A percentile compares a stretch with the other conserved stretches of the same genome.
phyloP scores from a whole-genome alignment of 345 rosid species.

The Brassica carinata region DNA sequence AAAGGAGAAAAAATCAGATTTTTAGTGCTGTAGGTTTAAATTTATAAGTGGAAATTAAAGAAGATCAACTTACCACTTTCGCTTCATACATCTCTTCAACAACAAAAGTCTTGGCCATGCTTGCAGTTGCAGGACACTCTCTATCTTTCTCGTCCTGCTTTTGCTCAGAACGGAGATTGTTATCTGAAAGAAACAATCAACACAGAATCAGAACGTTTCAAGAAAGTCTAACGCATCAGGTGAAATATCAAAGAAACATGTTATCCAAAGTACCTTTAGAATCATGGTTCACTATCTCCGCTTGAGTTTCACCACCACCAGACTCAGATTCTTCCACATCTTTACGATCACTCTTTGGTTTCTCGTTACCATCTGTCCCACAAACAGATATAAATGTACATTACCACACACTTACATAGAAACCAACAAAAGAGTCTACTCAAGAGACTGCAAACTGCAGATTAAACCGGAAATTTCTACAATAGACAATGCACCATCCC shows the following conservation, averaged over 20 bases:
- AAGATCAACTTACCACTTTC: conserved; percentile 55
- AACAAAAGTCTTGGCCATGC: conserved; percentile 58
- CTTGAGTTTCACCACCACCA: conserved; percentile 13
- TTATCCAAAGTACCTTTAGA: conserved; percentile 49
- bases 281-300: conserved; percentile 42
- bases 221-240: neutral
- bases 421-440: neutral
- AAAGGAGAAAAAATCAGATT: neutral
- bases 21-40: neutral
- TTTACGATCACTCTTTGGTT: conserved; percentile 40
- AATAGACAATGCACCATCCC: neutral
- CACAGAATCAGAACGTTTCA: neutral
- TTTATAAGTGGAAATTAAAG: conserved; percentile 5
- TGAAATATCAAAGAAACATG: neutral
- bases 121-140: conserved; percentile 40
- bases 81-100: conserved; percentile 71
- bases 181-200: conserved; percentile 44
- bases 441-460: neutral
- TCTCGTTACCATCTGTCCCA: conserved; percentile 51
- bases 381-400: neutral
- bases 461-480: neutral
- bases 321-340: conserved; percentile 26
- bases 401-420: neutral
- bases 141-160: conserved; percentile 53
- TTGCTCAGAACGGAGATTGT: conserved; percentile 36